phyloP scores from a whole-genome alignment of 371 early-diverging fungal species.

The Rhizopus sp. region DNA sequence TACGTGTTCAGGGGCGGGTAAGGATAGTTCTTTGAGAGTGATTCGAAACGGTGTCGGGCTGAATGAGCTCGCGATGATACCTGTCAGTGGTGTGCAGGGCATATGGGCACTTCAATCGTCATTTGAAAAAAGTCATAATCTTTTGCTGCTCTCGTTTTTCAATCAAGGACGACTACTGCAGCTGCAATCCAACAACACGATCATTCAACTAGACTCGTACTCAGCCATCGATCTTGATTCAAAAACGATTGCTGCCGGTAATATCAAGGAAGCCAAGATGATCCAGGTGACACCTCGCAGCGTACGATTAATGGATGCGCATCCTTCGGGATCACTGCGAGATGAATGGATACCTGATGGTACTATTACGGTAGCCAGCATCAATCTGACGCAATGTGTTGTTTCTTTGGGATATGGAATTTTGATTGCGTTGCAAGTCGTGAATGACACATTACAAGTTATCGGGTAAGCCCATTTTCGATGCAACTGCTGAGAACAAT shows the following conservation, averaged over 20 bases:
- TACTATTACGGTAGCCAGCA: slow-evolving; percentile 64
- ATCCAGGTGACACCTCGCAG: slow-evolving; percentile 48
- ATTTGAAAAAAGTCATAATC: slow-evolving; percentile 44
- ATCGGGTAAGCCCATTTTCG: slow-evolving; percentile 31
- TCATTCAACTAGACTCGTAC: slow-evolving; percentile 30
- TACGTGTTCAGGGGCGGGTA: slow-evolving; percentile 82
- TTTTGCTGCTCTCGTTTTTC: slow-evolving; percentile 65
- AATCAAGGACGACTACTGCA: slow-evolving; percentile 40
- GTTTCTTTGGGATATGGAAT: slow-evolving; percentile 63
- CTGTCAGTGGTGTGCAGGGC: slow-evolving; percentile 70
- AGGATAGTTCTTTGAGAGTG: slow-evolving; percentile 78
- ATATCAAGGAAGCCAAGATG: slow-evolving; percentile 30
- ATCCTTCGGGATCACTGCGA: slow-evolving; percentile 28
- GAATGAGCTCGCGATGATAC: slow-evolving; percentile 65
- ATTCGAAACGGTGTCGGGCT: slow-evolving; percentile 93
- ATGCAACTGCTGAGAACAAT: background rate
- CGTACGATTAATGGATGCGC: slow-evolving; percentile 38
- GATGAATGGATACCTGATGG: slow-evolving; percentile 59
- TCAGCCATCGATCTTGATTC: slow-evolving; percentile 40
- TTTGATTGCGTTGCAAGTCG: slow-evolving; percentile 62
- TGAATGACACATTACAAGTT: slow-evolving; percentile 36
- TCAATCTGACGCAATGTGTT: slow-evolving; percentile 66
- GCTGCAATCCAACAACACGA: slow-evolving; percentile 27
- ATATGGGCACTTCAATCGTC: slow-evolving; percentile 71
- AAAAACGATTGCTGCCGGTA: slow-evolving; percentile 41